Evolutionary conservation across 2,329 filamentous ascomycete genomes (phyloP).

Genomic region (Rhexocercosporidium sp.): DNA sequence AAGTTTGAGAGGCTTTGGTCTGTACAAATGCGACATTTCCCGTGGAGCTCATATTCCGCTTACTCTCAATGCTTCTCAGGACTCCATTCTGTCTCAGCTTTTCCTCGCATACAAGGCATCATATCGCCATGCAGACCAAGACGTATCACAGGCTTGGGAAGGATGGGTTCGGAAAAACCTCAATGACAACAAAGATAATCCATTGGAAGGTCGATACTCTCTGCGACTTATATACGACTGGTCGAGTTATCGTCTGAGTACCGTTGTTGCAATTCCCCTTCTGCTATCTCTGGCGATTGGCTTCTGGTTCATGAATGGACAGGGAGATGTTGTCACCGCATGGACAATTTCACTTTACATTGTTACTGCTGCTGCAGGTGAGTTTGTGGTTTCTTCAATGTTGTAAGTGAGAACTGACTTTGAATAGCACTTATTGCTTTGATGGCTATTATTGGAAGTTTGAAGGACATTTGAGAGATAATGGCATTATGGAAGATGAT

Average conservation of each 20-base stretch:
- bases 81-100: constrained; percentile 27
- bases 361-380: constrained; percentile 35
- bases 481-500: not conserved
- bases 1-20: constrained; percentile 28
- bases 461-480: constrained; percentile 34
- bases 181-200: constrained; percentile 31
- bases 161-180: constrained; percentile 33
- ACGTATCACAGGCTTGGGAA: constrained; percentile 30
- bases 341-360: constrained; percentile 36
- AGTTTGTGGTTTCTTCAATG: not conserved
- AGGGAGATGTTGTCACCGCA: constrained; percentile 33
- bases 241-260: constrained; percentile 32
- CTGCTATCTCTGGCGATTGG: constrained; percentile 29
- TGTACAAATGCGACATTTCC: constrained; percentile 35
- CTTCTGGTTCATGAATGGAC: constrained; percentile 31
- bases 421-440: constrained; percentile 33
- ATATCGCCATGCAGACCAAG: constrained; percentile 27
- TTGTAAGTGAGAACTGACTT: constrained; percentile 2
- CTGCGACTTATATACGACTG: constrained; percentile 30
- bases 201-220: constrained; percentile 29
- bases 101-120: constrained; percentile 32
- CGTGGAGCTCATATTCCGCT: constrained; percentile 31
- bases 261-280: constrained; percentile 28
- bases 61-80: constrained; percentile 26
- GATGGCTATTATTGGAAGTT: constrained; percentile 35